Conservation (phyloP, 495 filamentous ascomycete species). For the Annulohypoxylon maeteangense region DNA sequence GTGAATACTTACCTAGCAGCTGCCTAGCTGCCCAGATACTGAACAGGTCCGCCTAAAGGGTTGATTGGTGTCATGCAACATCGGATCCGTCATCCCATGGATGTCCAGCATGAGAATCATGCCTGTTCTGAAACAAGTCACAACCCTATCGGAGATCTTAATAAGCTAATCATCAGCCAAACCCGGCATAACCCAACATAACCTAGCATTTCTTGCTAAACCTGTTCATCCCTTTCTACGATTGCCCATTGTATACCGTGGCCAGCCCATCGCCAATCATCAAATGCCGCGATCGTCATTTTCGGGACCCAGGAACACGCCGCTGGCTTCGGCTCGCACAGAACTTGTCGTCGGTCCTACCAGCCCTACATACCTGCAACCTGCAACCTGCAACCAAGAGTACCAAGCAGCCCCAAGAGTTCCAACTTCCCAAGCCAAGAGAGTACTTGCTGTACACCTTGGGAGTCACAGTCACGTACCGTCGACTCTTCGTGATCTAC, state of each 20-base stretch:
- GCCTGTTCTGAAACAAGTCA: slow-evolving; percentile 43
- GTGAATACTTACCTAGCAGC: neutral
- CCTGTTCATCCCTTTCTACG: slow-evolving; percentile 37
- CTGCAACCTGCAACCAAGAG: neutral
- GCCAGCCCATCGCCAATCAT: slow-evolving; percentile 40
- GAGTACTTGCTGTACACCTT: too few relatives aligned
- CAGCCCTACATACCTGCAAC: slow-evolving; percentile 26
- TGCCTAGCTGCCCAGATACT: neutral
- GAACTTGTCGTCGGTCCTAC: slow-evolving; percentile 31
- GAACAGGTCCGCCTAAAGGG: slow-evolving; percentile 15
- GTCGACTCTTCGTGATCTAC: slow-evolving; percentile 4
- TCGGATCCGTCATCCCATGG: slow-evolving; percentile 10
- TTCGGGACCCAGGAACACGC: slow-evolving; percentile 20
- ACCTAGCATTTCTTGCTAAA: slow-evolving; percentile 38
- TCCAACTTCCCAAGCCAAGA: too few relatives aligned
- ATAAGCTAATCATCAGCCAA: slow-evolving; percentile 24
- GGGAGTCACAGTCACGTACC: neutral
- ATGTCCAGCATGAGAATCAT: slow-evolving; percentile 39
- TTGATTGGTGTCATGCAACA: slow-evolving; percentile 25
- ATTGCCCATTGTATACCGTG: slow-evolving; percentile 24
- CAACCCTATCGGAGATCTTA: slow-evolving; percentile 46
- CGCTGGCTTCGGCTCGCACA: slow-evolving; percentile 38
- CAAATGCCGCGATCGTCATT: slow-evolving; percentile 44
- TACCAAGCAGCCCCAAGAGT: neutral
- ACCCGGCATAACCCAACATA: slow-evolving; percentile 1